These are phyloP conservation scores for Globisporangium barbulae DNA, from an alignment of 352 stramenopile species.

Conservation along the genomic window DNA sequence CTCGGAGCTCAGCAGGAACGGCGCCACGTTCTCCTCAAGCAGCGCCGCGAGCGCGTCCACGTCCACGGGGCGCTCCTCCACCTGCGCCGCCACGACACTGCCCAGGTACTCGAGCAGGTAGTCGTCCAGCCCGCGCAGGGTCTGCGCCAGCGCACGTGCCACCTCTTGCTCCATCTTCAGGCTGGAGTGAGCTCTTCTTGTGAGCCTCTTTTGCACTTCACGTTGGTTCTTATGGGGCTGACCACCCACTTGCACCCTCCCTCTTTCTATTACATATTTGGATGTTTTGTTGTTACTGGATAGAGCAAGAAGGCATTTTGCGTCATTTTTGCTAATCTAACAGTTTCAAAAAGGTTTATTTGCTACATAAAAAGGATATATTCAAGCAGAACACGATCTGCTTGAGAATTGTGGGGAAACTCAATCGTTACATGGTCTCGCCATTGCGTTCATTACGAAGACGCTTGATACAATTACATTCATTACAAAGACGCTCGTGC, in stretches of 20 bases:
- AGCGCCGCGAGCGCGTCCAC: slow-evolving; percentile 33
- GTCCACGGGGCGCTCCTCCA: slow-evolving; percentile 37
- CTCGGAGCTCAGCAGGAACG: slow-evolving; percentile 61
- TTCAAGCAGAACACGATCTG: not conserved
- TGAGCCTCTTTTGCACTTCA: not conserved
- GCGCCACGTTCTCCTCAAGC: slow-evolving; percentile 59
- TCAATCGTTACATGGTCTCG: too few species aligned
- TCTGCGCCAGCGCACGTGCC: slow-evolving; percentile 39
- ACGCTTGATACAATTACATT: not conserved
- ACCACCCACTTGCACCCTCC: not conserved
- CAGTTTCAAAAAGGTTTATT: not conserved
- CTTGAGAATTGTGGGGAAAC: too few species aligned
- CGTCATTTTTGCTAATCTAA: not conserved
- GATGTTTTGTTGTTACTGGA: too few species aligned
- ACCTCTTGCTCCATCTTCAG: slow-evolving; percentile 47
- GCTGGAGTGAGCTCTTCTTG: not conserved
- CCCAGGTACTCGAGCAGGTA: slow-evolving; percentile 69
- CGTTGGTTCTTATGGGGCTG: not conserved
- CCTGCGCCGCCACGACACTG: slow-evolving; percentile 47
- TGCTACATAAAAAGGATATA: not conserved
- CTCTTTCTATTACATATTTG: too few species aligned
- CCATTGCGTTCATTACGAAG: not conserved
- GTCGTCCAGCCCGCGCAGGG: slow-evolving; percentile 58
- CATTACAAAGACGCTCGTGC: not conserved
- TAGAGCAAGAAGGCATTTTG: not conserved